A percentile compares a stretch with the other conserved stretches of the same genome.
Conservation (phyloP, 176 grass and related monocot species). For the Paspalum vaginatum region DNA sequence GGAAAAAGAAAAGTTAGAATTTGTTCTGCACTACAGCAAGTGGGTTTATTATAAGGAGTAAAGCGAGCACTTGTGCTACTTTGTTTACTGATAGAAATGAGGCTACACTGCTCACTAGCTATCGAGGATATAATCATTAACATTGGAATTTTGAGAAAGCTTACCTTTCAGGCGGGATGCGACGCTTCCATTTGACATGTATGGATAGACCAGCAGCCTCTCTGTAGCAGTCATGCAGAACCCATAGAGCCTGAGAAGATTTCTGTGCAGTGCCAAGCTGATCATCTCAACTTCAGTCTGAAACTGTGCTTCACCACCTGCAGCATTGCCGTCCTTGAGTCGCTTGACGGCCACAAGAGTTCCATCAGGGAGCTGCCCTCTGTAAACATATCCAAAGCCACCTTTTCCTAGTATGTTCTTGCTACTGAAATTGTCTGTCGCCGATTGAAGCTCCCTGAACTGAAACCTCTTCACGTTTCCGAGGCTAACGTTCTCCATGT, state of each 20-base stretch:
- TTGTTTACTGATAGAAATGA: background rate
- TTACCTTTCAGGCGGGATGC: constrained; percentile 92
- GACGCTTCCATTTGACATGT: constrained; percentile 98
- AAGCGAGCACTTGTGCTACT: constrained; percentile 11
- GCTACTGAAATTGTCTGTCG: constrained; percentile 78
- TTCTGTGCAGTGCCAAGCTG: constrained; percentile 89
- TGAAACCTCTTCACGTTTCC: constrained; percentile 84
- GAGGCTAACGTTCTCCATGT: constrained; percentile 60
- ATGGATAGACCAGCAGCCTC: constrained; percentile 89
- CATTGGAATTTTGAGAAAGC: constrained; percentile 19
- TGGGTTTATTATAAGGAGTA: constrained; percentile 22
- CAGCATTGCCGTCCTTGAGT: constrained; percentile 87
- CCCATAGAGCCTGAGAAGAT: constrained; percentile 78
- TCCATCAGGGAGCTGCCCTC: constrained; percentile 77
- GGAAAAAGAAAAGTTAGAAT: constrained; percentile 23
- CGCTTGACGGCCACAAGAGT: constrained; percentile 89
- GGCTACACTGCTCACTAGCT: background rate
- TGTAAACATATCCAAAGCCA: constrained; percentile 91
- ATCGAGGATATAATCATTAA: constrained; percentile 10
- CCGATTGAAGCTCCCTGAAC: constrained; percentile 79
- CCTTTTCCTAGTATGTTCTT: constrained; percentile 98
- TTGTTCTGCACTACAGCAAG: constrained; percentile 33
- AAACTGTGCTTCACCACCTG: constrained; percentile 80
- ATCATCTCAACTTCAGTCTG: constrained; percentile 96
- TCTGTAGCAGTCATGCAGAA: constrained; percentile 97